Base-by-base conservation (phyloP, 441 rosid species). In the Erodium texanum region DNA sequence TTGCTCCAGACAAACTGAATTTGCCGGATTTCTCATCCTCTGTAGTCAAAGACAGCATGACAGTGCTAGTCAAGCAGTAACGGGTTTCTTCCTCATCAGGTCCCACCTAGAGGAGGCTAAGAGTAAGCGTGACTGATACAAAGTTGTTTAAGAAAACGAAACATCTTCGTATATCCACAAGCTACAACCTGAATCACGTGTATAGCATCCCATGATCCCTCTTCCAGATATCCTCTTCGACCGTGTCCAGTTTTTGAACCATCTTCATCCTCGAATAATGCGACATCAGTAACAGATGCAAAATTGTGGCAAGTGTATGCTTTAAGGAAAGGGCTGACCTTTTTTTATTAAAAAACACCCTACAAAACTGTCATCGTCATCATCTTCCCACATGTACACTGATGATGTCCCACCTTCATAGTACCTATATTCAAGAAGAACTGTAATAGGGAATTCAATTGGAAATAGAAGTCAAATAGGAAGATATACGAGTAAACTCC, bases 371-470 rank as follows among this genome's bases (percentile, higher is more conserved):
- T 85, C 97, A 77, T 85, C 90, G 52, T 85, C 93, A 71, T 87
- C 95, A 36, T 36, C 43, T 80, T 93, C 97, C 96, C 96, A 93
- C 93, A 93, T 84, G 73, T 93, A 93, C 52, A 93, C 97, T 18
- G 96, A 93, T 54, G 98, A 93, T 80, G 87, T 86, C 69, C 97
- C 98, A 70, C 98, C 98, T 83, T 90, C 97, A 78, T 90, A 93
- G 80, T 93, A 93, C 86, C 98, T 93, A 80, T 20, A 27, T 27
- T 27, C 29, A 27, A 27, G 29, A 27, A 27, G 4, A 73, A 78
- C 8, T 32, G 36, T 2, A 32, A 32, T 32, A 6, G 36, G 36
- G 27, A 59, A 20, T 16, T 54, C 22, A 45, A 68, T 6, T n/a
- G 18, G 62, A 62, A 22, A 16, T 19, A 81, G n/a, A n/a, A n/a